Conservation (phyloP, 371 early-diverging fungal species). For the Mycotypha africana region DNA sequence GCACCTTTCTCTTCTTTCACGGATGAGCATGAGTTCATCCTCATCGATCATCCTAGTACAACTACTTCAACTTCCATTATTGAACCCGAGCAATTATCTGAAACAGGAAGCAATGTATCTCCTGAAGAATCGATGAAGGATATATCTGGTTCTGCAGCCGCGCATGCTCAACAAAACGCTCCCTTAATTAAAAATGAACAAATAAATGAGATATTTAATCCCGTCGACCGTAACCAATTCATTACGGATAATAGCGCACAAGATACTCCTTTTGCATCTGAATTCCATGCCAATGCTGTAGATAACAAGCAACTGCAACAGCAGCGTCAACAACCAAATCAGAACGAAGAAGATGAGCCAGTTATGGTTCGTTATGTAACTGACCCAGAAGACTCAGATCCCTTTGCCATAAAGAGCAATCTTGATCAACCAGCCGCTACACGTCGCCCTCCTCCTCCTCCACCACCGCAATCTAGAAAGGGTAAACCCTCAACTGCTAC, state of each 20-base stretch:
- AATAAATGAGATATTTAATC: too few relatives aligned
- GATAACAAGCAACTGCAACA: not conserved
- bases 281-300: slow-evolving; percentile 13
- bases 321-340: not conserved
- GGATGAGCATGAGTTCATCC: slow-evolving; percentile 18
- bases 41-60: slow-evolving; percentile 17
- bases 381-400: slow-evolving; percentile 4
- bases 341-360: slow-evolving; percentile 11
- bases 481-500: not conserved
- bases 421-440: too few relatives aligned
- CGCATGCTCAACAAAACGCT: not conserved
- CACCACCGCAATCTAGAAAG: slow-evolving; percentile 13
- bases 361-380: slow-evolving; percentile 10
- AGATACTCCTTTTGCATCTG: not conserved
- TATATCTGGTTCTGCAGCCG: too few relatives aligned
- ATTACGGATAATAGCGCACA: not conserved
- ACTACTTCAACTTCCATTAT: not conserved
- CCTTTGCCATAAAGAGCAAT: slow-evolving; percentile 3
- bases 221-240: not conserved
- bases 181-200: too few relatives aligned
- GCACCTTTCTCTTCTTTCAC: not conserved
- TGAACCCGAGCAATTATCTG: too few relatives aligned
- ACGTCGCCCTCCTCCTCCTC: slow-evolving; percentile 9
- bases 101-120: not conserved
- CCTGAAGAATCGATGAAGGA: too few relatives aligned